Base-by-base conservation (phyloP, 352 stramenopile species). In the Pseudoperonospora humuli region DNA sequence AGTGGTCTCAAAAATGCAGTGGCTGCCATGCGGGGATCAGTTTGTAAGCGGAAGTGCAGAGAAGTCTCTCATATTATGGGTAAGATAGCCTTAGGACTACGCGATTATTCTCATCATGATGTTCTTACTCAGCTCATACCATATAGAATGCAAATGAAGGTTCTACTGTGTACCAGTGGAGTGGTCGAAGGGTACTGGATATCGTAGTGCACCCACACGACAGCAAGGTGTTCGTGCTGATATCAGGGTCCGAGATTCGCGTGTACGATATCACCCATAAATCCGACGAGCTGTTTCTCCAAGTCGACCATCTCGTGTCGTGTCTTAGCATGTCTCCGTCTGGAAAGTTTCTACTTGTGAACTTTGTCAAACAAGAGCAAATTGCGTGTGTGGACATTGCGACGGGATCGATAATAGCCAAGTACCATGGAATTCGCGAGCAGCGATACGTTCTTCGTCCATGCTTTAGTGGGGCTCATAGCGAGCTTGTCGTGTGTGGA, bases 1-100 rank as follows among this genome's bases (percentile, higher is more conserved):
- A 18, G 61, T 55, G 15, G 74, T 86, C 10, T 58, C 59, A 3
- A 67, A 51, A 8, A 46, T 83, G 10, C 59, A 69, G 19, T 90
- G 78, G 78, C 29, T 85, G 17, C 69, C 75, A 1, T 55, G 66
- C 43, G 72, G 66, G 2, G 53, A 60, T 11, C 67, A 85, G 21
- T 88, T 91, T 41, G 47, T 88, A 11, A 86, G 65, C 43, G 75
- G 73, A 1, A 91, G 74, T 29, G 53, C 72, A 0, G 71, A 91
- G 27, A 87, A 86, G 19, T 86, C 73, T 8, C 60, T 91, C 8
- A 45, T 88, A 23, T 32, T 91, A 15, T 88, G 78, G 78, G 78
- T 91, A 66, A n/a, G 67, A 19, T 3, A 11, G 38, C 11, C 8
- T 21, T 33, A 5, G 39, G 36, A 11, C 10, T 9, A 24, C 26